These are phyloP conservation scores for Agrostemma githago DNA, from an alignment of 148 eudicot genomes.

Conservation along the genomic window DNA sequence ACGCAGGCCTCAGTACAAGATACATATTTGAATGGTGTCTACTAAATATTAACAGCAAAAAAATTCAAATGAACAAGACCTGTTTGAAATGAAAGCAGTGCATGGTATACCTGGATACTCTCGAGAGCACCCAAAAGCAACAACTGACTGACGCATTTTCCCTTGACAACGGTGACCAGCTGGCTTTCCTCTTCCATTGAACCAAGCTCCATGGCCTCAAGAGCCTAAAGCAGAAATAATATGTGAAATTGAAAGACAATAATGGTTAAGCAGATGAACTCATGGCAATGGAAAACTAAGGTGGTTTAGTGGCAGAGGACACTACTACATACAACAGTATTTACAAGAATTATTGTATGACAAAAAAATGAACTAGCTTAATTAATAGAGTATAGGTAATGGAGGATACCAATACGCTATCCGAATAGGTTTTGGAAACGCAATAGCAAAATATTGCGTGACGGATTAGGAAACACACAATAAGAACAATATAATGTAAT, in stretches of 20 bases:
- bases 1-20: neutral
- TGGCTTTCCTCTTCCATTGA: constrained; percentile 67
- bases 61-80: neutral
- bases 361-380: neutral
- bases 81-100: neutral
- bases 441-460: too few species aligned
- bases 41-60: neutral
- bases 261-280: neutral
- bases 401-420: too few species aligned
- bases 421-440: too few species aligned
- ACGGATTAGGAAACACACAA: too few species aligned
- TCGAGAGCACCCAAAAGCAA: constrained; percentile 83
- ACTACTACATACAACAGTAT: neutral
- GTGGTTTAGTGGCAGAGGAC: neutral
- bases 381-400: too few species aligned
- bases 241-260: constrained; percentile 14
- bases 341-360: neutral
- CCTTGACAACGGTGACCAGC: constrained; percentile 60
- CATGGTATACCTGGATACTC: constrained; percentile 68
- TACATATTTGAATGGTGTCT: neutral
- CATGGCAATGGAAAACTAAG: neutral
- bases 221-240: constrained; percentile 32
- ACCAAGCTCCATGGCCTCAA: constrained; percentile 51
- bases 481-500: too few species aligned
- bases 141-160: constrained; percentile 89